Evolutionary conservation across 495 filamentous ascomycete species (phyloP).

Genomic region (Cryomyces minteri): DNA sequence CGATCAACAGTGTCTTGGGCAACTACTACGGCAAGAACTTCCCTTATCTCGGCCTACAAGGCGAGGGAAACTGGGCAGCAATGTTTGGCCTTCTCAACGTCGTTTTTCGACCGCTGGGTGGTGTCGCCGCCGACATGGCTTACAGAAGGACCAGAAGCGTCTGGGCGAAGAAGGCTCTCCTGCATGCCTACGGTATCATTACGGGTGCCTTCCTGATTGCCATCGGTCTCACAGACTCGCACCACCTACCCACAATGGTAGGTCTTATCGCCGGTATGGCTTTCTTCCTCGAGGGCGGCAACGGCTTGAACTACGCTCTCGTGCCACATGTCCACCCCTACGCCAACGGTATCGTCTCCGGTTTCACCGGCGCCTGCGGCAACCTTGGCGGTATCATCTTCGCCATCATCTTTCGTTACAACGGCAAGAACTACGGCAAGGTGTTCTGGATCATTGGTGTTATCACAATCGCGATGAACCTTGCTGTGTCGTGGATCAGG

Average conservation of each 20-base stretch:
- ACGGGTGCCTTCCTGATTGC: conserved; percentile 18
- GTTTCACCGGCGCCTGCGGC: conserved; percentile 20
- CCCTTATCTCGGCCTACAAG: conserved; percentile 12
- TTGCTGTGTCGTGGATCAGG: conserved; percentile 18
- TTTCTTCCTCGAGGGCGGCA: conserved; percentile 21
- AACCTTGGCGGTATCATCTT: conserved; percentile 23
- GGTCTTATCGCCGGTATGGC: conserved; percentile 16
- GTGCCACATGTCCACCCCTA: conserved; percentile 21
- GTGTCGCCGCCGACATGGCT: conserved; percentile 14
- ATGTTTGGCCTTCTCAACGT: conserved; percentile 23
- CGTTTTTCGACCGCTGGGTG: conserved; percentile 18
- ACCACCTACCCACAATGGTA: conserved; percentile 12
- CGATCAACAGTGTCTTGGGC: conserved; percentile 21
- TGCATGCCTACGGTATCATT: conserved; percentile 17
- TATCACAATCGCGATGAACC: conserved; percentile 16
- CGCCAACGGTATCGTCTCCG: conserved; percentile 20
- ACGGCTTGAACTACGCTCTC: conserved; percentile 18
- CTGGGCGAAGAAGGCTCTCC: conserved; percentile 20
- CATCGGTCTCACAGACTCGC: conserved; percentile 13
- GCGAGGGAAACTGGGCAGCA: conserved; percentile 19
- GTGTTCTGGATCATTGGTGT: conserved; percentile 20
- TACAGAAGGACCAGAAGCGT: conserved; percentile 12
- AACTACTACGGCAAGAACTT: conserved; percentile 18
- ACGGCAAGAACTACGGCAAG: conserved; percentile 14
- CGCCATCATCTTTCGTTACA: conserved; percentile 19